These are phyloP conservation scores for Fusarium metavorans DNA, from an alignment of 2,329 filamentous ascomycete genomes.

Conservation along the genomic window DNA sequence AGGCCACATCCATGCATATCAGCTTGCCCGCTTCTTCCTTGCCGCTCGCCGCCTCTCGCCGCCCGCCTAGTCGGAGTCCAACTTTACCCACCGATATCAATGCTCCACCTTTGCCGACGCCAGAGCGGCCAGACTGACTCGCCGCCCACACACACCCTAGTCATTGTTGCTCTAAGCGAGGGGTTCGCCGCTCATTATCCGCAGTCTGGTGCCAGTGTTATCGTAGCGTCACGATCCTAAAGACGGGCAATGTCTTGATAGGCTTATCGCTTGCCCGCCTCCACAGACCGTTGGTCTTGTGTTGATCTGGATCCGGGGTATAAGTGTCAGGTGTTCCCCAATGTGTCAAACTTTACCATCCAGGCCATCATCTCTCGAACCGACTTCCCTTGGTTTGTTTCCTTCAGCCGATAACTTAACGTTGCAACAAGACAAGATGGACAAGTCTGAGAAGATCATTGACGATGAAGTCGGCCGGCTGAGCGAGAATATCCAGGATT, in stretches of 20 bases:
- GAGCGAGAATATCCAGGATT: neutral
- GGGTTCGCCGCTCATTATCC: neutral
- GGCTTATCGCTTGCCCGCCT: neutral
- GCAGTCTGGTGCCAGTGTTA: neutral
- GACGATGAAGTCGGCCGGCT: neutral
- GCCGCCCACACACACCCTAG: neutral
- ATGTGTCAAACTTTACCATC: neutral
- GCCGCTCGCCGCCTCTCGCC: neutral
- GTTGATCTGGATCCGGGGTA: neutral
- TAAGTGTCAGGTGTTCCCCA: neutral
- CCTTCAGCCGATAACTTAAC: neutral
- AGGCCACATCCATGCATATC: neutral
- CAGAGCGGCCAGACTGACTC: neutral
- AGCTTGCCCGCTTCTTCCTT: neutral
- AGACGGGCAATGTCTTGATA: neutral
- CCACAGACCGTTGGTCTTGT: neutral
- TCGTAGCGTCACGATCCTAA: neutral
- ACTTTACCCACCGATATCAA: neutral
- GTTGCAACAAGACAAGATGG: neutral
- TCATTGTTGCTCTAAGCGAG: neutral
- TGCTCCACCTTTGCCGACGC: neutral
- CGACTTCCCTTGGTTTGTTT: neutral
- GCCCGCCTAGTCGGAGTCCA: neutral
- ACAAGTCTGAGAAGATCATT: neutral
- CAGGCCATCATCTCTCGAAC: neutral